phyloP scores from a whole-genome alignment of 257 asterid species.

The Ehretia macrophylla region DNA sequence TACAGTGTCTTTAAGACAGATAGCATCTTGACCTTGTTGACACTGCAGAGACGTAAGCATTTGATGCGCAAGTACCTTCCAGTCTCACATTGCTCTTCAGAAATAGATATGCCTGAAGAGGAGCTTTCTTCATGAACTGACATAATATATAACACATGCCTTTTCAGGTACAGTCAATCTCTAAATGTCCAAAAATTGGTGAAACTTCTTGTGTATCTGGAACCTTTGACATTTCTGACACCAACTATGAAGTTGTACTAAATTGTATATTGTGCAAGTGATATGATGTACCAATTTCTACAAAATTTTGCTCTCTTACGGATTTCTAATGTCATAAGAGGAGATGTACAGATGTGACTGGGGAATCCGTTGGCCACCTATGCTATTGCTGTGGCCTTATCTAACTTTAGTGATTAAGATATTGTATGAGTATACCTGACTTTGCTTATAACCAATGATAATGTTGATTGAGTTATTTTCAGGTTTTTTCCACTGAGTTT shows the following conservation, averaged over 20 bases:
- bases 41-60: slow-evolving; percentile 85
- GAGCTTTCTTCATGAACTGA: slow-evolving; percentile 29
- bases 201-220: not conserved
- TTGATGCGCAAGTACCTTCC: slow-evolving; percentile 81
- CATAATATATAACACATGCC: slow-evolving; percentile 1
- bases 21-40: slow-evolving; percentile 62
- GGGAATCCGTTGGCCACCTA: not conserved
- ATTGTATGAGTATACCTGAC: no score
- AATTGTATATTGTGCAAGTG: not conserved
- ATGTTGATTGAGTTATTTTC: no score
- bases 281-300: not conserved
- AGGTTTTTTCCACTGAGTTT: no score
- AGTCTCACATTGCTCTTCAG: slow-evolving; percentile 30
- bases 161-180: not conserved
- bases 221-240: not conserved
- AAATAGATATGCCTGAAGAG: slow-evolving; percentile 29
- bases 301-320: not conserved
- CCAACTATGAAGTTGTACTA: not conserved
- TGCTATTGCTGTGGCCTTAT: not conserved
- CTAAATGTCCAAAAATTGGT: not conserved
- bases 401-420: not conserved
- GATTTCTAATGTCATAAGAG: not conserved
- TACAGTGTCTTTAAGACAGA: slow-evolving; percentile 73
- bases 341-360: not conserved
- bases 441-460: no score